These are phyloP conservation scores for Astrothelium macrocarpum DNA, from an alignment of 495 filamentous ascomycete species.

Conservation along the genomic window DNA sequence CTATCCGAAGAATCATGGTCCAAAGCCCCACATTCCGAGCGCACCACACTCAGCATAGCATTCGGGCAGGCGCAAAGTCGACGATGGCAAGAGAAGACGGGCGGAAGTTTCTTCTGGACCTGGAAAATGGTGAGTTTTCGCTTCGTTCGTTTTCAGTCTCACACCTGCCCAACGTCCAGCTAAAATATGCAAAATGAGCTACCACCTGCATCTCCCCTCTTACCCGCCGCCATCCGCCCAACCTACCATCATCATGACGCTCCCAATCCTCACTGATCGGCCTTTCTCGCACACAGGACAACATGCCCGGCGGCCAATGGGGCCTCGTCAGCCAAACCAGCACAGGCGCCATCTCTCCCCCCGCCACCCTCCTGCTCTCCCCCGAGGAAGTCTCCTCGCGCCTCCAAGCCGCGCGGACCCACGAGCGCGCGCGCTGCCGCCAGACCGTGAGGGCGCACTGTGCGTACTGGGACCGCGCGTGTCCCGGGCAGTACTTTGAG, in stretches of 20 bases:
- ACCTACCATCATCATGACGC: background rate
- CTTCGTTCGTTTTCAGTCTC: no score
- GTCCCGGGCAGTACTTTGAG: constrained; percentile 36
- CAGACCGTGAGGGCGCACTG: constrained; percentile 30
- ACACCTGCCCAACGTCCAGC: no score
- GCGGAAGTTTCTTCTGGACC: constrained; percentile 46
- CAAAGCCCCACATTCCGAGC: constrained; percentile 22
- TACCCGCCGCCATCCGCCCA: background rate
- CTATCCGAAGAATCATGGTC: constrained; percentile 39
- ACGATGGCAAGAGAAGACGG: constrained; percentile 36
- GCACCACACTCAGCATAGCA: constrained; percentile 27
- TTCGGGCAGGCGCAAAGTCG: constrained; percentile 41
- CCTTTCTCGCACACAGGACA: constrained; percentile 21
- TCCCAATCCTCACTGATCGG: background rate
- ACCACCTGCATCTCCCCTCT: background rate
- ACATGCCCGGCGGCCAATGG: constrained; percentile 48
- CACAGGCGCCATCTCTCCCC: constrained; percentile 32
- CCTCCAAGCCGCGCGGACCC: constrained; percentile 24
- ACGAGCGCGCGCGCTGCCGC: constrained; percentile 26
- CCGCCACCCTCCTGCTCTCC: constrained; percentile 28
- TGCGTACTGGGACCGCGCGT: constrained; percentile 37
- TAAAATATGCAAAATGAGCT: background rate
- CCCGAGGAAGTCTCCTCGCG: constrained; percentile 27
- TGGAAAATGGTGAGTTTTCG: constrained; percentile 36
- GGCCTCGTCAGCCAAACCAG: constrained; percentile 41